Evolutionary conservation across 257 asterid genomes (phyloP).

Genomic region (Capsicum chinense): DNA sequence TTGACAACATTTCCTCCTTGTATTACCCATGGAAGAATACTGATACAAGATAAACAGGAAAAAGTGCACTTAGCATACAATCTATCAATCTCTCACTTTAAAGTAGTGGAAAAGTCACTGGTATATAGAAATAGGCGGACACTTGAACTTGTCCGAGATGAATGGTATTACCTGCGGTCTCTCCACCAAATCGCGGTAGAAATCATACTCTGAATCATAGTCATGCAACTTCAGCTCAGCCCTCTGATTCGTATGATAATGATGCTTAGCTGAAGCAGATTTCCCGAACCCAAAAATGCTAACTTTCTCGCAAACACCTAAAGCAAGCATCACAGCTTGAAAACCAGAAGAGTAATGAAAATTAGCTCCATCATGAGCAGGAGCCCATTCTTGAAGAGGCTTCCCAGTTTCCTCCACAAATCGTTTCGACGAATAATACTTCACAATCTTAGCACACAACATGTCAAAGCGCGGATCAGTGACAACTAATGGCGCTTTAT

Average conservation of each 20-base stretch:
- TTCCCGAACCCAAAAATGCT: constrained; percentile 89
- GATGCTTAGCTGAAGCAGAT: constrained; percentile 69
- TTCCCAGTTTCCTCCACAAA: constrained; percentile 59
- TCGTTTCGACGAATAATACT: constrained; percentile 77
- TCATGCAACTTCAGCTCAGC: constrained; percentile 84
- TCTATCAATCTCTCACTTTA: constrained; percentile 23
- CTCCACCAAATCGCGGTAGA: constrained; percentile 66
- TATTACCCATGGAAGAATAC: constrained; percentile 27
- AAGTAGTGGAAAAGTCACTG: constrained; percentile 44
- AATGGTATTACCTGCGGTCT: constrained; percentile 69
- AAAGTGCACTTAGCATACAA: background rate
- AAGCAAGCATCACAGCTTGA: constrained; percentile 88
- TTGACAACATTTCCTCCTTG: background rate
- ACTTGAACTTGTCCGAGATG: constrained; percentile 65
- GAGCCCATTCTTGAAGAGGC: constrained; percentile 62
- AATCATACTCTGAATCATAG: constrained; percentile 90
- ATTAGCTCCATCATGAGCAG: constrained; percentile 67
- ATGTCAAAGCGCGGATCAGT: constrained; percentile 81
- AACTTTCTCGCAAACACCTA: constrained; percentile 87
- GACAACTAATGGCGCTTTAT: constrained; percentile 62
- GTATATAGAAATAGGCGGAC: constrained; percentile 68
- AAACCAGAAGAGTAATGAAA: constrained; percentile 97
- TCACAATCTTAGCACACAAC: constrained; percentile 72
- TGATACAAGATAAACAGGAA: constrained; percentile 11
- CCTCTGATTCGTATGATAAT: constrained; percentile 88